phyloP scores from a whole-genome alignment of 305 asterid genomes.

The Fraxinus sp. region DNA sequence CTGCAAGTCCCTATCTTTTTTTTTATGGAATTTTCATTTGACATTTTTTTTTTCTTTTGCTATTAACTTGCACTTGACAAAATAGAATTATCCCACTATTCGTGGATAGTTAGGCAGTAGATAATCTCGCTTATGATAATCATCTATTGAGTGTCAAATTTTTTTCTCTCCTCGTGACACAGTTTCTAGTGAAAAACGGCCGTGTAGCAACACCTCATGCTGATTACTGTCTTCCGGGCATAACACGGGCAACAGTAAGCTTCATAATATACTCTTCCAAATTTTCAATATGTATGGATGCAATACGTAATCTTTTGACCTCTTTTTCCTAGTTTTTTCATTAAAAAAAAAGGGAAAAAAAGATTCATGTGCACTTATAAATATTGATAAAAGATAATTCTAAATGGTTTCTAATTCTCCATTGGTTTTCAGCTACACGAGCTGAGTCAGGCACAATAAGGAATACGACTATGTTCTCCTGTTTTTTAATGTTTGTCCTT shows the following conservation, averaged over 20 bases:
- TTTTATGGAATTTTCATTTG: neutral
- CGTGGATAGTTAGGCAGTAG: neutral
- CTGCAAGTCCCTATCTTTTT: neutral
- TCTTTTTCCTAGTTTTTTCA: neutral
- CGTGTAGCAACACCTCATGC: slow-evolving; percentile 72
- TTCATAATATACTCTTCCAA: slow-evolving; percentile 11
- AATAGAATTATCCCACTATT: slow-evolving; percentile 1
- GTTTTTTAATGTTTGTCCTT: neutral
- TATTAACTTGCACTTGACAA: neutral
- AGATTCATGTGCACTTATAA: neutral
- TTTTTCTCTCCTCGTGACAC: slow-evolving; percentile 30
- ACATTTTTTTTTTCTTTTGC: neutral
- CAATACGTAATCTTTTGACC: neutral
- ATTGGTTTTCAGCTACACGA: neutral
- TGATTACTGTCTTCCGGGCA: slow-evolving; percentile 92
- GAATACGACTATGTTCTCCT: neutral
- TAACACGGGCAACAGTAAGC: slow-evolving; percentile 82
- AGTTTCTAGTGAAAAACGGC: slow-evolving; percentile 86
- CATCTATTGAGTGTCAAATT: neutral
- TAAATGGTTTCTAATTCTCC: neutral
- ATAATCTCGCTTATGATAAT: neutral
- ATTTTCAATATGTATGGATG: neutral
- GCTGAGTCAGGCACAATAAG: neutral
- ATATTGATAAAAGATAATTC: neutral
- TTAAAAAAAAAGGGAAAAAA: neutral